Base-by-base conservation (phyloP, 2,329 filamentous ascomycete species). In the Exophiala oligosperma region DNA sequence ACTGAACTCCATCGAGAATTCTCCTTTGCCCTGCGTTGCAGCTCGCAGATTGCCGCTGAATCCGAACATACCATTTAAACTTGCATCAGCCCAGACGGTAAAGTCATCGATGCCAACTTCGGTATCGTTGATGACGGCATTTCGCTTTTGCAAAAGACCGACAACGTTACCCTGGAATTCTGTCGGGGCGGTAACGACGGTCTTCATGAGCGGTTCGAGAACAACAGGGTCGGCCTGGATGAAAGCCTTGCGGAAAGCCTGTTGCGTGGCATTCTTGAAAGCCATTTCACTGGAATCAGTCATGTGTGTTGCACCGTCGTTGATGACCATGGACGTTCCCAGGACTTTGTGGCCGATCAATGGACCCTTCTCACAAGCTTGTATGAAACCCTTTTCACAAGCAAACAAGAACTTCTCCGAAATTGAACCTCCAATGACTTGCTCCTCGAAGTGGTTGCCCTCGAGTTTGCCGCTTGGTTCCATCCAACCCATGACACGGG, bases 1-100 rank as follows among this genome's bases (percentile, higher is more conserved):
- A 75, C 90, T 94, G 71, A 99, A 99, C 77, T 99, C 94, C 94
- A 99, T 97, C 69, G 84, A 89, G 72, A 97, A 99, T 79, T 99
- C 94, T 69, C 94, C 94, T 83, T 99, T 99, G 62, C 94, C 94
- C 79, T 99, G 94, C 1, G 92, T 97, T 23, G 92, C 90, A 12
- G 94, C 94, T 68, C 94, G 85, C 66, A 99, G 77, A 76, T 96
- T 90, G 43, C 88, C 90, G 70, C 88, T 92, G 79, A 99, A 97
- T 63, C 94, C 94, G 73, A 99, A 99, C 94, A 99, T 99, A 73
- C 88, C 86, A 74, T 97, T 96, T 73, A 99, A 77, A 73, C 88
- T 92, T 79, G 92, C 96, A 77, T 97, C 94, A 26, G 92, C 92
- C 56, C 88, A 85, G 58, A 97, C 83, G 4, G 91, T 96, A 71